Base-by-base conservation (phyloP, 257 asterid genomes). In the Eucommia ulmoides region DNA sequence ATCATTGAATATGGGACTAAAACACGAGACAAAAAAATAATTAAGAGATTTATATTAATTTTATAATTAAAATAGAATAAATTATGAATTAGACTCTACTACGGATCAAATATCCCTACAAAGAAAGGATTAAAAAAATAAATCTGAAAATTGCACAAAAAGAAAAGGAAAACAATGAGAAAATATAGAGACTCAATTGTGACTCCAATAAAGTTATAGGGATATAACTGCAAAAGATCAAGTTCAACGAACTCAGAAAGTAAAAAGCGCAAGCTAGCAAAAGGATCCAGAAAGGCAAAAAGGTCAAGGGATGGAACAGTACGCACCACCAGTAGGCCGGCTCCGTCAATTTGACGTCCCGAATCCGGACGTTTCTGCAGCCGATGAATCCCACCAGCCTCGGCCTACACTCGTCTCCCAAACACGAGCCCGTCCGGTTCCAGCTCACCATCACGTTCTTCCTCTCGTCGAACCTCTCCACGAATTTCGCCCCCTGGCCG, bases 401-500 rank as follows among this genome's bases (percentile, higher is more conserved):
- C 29, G 97, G 95, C 66, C 97, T 58, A 23, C 97, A 88, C 80
- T 88, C 97, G 56, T 88, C 95, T 0, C 93, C 97, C 63, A 61
- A 65, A 25, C 97, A 88, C 60, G 79, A 79, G 47, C 93, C 94
- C 0, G 91, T 85, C 50, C 53, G 38, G 20, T 89, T 85, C 96
- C 98, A 89, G 57, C 94, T 85, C 78, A 89, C 93, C 98, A 89
- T 89, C 79, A 89, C 96, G 51, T 89, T 84, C 78, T 89, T 89
- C 79, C 68, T 72, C 72, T 70, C 77, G 19, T 84, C 79, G 53
- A 89, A 82, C 55, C 78, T 67, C 73, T 20, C 50, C 53, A 89
- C 94, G 52, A 82, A 89, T 64, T 71, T 45, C 83, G 73, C 53
- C 20, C 97, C 94, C 71, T 89, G 97, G 2, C 97, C 97, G 64